Conservation (phyloP, 2,329 filamentous ascomycete species). For the Emydomyces testavorans region DNA sequence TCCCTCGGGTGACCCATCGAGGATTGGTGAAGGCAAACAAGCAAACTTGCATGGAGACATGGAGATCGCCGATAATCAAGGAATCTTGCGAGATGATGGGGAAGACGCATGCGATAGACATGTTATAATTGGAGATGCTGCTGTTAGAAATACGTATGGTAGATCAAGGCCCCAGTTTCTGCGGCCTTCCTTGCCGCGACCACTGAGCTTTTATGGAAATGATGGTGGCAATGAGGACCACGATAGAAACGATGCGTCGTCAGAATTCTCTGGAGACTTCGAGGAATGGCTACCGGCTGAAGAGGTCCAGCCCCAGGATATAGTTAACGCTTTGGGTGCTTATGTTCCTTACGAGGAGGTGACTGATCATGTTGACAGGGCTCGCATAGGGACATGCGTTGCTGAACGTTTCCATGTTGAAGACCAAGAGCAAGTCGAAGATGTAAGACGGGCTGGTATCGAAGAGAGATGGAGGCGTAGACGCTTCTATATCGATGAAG, state of each 20-base stretch:
- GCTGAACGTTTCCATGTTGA: slow-evolving; percentile 28
- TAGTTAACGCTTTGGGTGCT: slow-evolving; percentile 33
- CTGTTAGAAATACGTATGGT: slow-evolving; percentile 29
- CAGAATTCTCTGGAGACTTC: slow-evolving; percentile 1
- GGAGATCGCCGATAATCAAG: slow-evolving; percentile 49
- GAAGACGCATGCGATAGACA: slow-evolving; percentile 51
- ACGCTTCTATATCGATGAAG: slow-evolving; percentile 73
- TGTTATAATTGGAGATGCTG: slow-evolving; percentile 46
- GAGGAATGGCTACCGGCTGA: slow-evolving; percentile 32
- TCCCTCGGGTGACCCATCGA: slow-evolving; percentile 50
- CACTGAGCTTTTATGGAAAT: background rate
- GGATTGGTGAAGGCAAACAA: slow-evolving; percentile 56
- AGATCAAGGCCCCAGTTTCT: slow-evolving; percentile 19
- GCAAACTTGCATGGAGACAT: slow-evolving; percentile 52
- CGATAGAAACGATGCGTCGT: slow-evolving; percentile 16
- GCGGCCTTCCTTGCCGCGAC: slow-evolving; percentile 13
- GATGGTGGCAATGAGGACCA: slow-evolving; percentile 14
- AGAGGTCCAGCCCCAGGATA: slow-evolving; percentile 31
- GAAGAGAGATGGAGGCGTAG: slow-evolving; percentile 65
- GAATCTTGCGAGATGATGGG: slow-evolving; percentile 49
- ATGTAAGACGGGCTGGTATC: slow-evolving; percentile 36
- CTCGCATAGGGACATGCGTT: slow-evolving; percentile 30
- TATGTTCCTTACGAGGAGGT: slow-evolving; percentile 34
- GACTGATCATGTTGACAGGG: slow-evolving; percentile 33
- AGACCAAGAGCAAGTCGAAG: slow-evolving; percentile 29